phyloP scores from a whole-genome alignment of 2,329 filamentous ascomycete species.

The Fusarium buxicola region DNA sequence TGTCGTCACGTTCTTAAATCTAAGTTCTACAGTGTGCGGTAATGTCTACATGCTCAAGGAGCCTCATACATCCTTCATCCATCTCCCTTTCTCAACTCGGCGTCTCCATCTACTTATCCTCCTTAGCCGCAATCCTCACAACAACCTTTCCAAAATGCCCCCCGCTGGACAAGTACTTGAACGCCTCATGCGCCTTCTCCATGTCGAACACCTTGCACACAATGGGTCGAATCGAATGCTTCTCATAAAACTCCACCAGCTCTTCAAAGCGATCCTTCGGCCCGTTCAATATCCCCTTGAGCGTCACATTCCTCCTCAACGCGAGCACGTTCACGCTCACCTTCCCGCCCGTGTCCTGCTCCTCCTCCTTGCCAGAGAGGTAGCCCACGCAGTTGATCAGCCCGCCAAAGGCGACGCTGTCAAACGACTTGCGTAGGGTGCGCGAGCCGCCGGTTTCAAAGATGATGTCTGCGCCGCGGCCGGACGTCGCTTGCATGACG shows the following conservation, averaged over 20 bases:
- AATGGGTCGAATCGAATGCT: conserved; percentile 59
- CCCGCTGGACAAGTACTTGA: conserved; percentile 63
- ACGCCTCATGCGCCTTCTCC: conserved; percentile 60
- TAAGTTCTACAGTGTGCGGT: not conserved
- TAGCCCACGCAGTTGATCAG: conserved; percentile 65
- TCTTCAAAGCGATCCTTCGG: conserved; percentile 65
- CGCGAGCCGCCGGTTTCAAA: conserved; percentile 66
- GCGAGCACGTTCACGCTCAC: conserved; percentile 70
- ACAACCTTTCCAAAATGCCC: conserved; percentile 70
- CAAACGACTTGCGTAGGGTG: conserved; percentile 65
- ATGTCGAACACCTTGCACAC: conserved; percentile 62
- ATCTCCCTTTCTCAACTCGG: not conserved
- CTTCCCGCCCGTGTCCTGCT: conserved; percentile 51
- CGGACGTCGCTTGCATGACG: conserved; percentile 59
- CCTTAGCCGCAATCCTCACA: conserved; percentile 54
- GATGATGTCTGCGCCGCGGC: conserved; percentile 63
- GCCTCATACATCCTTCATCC: not conserved
- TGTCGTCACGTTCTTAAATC: not conserved
- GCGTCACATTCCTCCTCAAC: conserved; percentile 58
- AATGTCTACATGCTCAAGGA: not conserved
- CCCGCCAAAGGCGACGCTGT: conserved; percentile 65
- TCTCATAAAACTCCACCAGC: conserved; percentile 61
- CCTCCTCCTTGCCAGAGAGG: conserved; percentile 65
- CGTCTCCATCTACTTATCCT: conserved; percentile 13
- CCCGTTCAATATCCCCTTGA: conserved; percentile 70